These are phyloP conservation scores for Mucor racemosus DNA, from an alignment of 371 early-diverging fungal species.

Conservation along the genomic window DNA sequence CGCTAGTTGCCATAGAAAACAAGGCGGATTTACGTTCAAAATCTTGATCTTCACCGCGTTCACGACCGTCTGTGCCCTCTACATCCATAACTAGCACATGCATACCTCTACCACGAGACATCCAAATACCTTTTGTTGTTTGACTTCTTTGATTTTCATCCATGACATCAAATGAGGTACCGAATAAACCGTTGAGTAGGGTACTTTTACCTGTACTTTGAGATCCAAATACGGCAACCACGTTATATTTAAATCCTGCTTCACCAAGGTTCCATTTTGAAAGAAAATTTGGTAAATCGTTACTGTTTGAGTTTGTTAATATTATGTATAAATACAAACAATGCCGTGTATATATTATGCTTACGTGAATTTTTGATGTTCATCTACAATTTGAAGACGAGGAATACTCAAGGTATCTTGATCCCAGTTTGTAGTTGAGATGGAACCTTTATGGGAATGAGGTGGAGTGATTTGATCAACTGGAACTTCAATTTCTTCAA, in stretches of 20 bases:
- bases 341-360: constrained; percentile 17
- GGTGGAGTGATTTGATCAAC: neutral
- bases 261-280: constrained; percentile 83
- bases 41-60: constrained; percentile 98
- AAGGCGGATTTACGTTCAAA: constrained; percentile 98
- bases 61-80: constrained; percentile 98
- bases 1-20: constrained; percentile 94
- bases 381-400: constrained; percentile 85
- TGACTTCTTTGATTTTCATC: constrained; percentile 80
- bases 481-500: constrained; percentile 2
- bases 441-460: constrained; percentile 4
- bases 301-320: constrained; percentile 40
- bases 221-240: constrained; percentile 97
- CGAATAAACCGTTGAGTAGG: constrained; percentile 91
- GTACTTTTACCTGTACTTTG: constrained; percentile 99
- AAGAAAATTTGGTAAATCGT: constrained; percentile 72
- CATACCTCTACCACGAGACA: constrained; percentile 82
- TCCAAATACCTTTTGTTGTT: constrained; percentile 98
- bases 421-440: constrained; percentile 31
- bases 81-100: constrained; percentile 95
- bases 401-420: constrained; percentile 42
- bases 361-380: constrained; percentile 84
- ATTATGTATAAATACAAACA: too few species aligned
- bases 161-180: constrained; percentile 95
- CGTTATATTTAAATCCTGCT: constrained; percentile 92